These are phyloP conservation scores for Ogataea allantospora DNA, from an alignment of 805 yeast genomes.

Conservation along the genomic window DNA sequence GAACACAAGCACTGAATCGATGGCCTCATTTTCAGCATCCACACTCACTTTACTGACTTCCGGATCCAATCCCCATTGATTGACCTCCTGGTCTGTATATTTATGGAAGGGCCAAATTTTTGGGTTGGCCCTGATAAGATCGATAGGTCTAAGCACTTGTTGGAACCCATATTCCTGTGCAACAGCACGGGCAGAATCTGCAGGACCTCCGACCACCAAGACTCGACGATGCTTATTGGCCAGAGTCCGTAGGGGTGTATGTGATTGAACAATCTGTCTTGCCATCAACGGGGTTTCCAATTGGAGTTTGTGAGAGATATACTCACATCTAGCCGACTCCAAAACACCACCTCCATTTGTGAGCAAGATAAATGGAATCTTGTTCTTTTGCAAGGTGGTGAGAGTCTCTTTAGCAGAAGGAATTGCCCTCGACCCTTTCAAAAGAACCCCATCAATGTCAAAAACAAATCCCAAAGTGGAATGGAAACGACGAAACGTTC, in stretches of 20 bases:
- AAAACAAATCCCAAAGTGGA: slow-evolving; percentile 33
- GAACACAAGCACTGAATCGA: slow-evolving; percentile 80
- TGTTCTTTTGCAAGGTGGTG: slow-evolving; percentile 41
- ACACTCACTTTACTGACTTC: slow-evolving; percentile 25
- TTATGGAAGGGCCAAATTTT: slow-evolving; percentile 69
- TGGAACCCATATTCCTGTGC: slow-evolving; percentile 77
- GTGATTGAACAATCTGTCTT: slow-evolving; percentile 77
- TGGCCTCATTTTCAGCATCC: slow-evolving; percentile 36
- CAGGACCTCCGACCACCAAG: slow-evolving; percentile 81
- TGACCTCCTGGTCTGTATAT: slow-evolving; percentile 44
- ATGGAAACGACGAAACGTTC: slow-evolving; percentile 3
- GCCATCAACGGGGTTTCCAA: slow-evolving; percentile 48
- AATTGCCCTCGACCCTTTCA: slow-evolving; percentile 70
- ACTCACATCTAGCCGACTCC: slow-evolving; percentile 59
- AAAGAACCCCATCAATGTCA: slow-evolving; percentile 81
- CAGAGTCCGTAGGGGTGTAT: slow-evolving; percentile 76
- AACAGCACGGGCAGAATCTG: slow-evolving; percentile 69
- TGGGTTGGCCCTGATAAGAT: slow-evolving; percentile 58
- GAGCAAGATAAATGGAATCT: slow-evolving; percentile 75
- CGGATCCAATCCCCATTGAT: slow-evolving; percentile 40
- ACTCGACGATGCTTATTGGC: slow-evolving; percentile 57
- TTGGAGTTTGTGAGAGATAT: slow-evolving; percentile 40
- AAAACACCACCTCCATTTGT: slow-evolving; percentile 89
- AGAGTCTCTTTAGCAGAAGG: slow-evolving; percentile 61
- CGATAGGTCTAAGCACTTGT: slow-evolving; percentile 71